These are phyloP conservation scores for Globisporangium takayamanum DNA, from an alignment of 352 stramenopile genomes.

Conservation along the genomic window DNA sequence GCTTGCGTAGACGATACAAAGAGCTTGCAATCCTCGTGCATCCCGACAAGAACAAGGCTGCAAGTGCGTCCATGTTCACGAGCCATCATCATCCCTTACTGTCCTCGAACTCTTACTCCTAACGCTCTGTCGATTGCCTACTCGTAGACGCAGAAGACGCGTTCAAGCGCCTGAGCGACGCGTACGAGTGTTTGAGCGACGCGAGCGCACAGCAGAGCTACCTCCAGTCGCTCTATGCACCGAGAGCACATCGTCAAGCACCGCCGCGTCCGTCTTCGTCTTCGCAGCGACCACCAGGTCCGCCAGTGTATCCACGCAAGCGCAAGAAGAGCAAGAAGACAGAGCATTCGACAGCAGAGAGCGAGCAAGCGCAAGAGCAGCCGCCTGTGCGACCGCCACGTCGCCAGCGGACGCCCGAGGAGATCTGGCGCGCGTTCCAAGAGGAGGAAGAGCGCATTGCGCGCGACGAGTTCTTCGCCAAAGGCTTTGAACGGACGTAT, in stretches of 20 bases:
- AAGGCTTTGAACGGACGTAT: conserved; percentile 63
- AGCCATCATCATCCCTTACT: not conserved
- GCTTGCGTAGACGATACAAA: conserved; percentile 32
- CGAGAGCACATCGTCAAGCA: not conserved
- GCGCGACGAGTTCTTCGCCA: conserved; percentile 41
- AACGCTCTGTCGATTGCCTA: not conserved
- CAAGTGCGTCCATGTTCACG: conserved; percentile 9
- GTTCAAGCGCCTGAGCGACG: conserved; percentile 72
- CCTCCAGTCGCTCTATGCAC: conserved; percentile 25
- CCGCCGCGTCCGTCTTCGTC: conserved; percentile 5
- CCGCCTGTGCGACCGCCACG: conserved; percentile 6
- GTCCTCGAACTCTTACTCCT: not conserved
- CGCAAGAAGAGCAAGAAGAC: conserved; percentile 14
- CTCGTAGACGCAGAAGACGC: conserved; percentile 53
- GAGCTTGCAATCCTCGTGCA: conserved; percentile 44
- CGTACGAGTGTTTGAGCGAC: conserved; percentile 68
- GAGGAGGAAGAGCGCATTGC: conserved; percentile 64
- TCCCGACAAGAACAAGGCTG: conserved; percentile 52
- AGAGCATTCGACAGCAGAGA: not conserved
- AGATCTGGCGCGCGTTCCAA: conserved; percentile 68
- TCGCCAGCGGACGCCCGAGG: conserved; percentile 40
- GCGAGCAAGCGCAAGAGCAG: not conserved
- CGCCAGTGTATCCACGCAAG: conserved; percentile 17
- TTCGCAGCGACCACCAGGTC: not conserved
- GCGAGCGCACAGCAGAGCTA: conserved; percentile 46